A percentile compares a stretch with the other conserved stretches of the same genome.
Conservation (phyloP, 768 basidiomycete species). For the Lactifluus rugatus region DNA sequence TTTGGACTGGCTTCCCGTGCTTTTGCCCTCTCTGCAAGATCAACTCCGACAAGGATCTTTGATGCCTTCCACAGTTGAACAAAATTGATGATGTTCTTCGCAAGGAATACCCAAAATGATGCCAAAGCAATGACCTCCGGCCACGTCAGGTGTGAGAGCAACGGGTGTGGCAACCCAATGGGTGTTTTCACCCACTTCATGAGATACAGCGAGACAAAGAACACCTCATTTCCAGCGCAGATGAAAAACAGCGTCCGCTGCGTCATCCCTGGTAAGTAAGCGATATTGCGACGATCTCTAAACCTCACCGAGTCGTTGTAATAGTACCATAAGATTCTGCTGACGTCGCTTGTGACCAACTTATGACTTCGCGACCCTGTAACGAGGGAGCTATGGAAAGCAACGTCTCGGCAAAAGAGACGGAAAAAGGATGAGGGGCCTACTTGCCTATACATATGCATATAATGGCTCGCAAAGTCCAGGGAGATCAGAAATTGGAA, state of each 20-base stretch:
- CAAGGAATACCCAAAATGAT: conserved; percentile 56
- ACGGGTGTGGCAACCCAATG: conserved; percentile 31
- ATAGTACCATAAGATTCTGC: conserved; percentile 83
- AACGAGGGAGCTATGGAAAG: conserved; percentile 66
- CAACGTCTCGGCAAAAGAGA: conserved; percentile 4
- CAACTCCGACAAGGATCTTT: conserved; percentile 88
- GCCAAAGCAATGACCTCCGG: conserved; percentile 58
- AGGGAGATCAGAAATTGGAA: conserved; percentile 96
- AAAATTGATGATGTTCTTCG: conserved; percentile 88
- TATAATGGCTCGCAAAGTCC: conserved; percentile 97
- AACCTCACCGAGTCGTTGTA: conserved; percentile 80
- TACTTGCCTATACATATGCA: conserved; percentile 97
- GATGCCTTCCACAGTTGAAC: conserved; percentile 99
- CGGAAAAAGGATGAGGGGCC: not conserved
- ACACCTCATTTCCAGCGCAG: conserved; percentile 92
- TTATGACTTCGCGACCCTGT: conserved; percentile 94
- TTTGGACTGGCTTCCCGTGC: conserved; percentile 37
- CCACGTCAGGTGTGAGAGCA: conserved; percentile 49
- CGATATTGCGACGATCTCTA: not conserved
- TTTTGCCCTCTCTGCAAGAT: conserved; percentile 74
- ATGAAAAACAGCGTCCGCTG: conserved; percentile 84
- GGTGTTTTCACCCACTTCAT: conserved; percentile 76
- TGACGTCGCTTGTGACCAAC: conserved; percentile 83
- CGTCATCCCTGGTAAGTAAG: not conserved
- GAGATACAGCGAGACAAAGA: conserved; percentile 91